Conservation (phyloP, 352 stramenopile species). For the Globisporangium paddicum region DNA sequence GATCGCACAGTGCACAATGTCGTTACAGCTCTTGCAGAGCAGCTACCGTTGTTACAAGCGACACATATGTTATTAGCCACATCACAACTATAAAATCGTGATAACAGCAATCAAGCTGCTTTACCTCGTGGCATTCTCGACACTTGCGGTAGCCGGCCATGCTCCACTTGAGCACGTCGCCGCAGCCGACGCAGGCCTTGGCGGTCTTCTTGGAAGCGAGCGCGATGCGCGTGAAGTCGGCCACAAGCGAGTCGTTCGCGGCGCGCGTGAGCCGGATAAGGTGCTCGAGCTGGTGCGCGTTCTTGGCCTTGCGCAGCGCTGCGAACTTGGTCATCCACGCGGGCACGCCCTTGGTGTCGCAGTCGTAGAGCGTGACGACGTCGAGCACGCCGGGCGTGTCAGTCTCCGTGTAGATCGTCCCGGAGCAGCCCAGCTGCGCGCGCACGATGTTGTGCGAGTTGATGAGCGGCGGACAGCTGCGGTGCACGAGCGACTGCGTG, state of each 20-base stretch:
- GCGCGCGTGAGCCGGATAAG: constrained; percentile 51
- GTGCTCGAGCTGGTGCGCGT: constrained; percentile 54
- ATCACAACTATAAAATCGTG: no score
- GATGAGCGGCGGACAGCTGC: constrained; percentile 46
- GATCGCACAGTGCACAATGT: constrained; percentile 57
- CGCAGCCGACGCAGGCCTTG: constrained; percentile 45
- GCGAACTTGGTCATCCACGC: constrained; percentile 63
- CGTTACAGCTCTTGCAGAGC: constrained; percentile 58
- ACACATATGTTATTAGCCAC: neutral
- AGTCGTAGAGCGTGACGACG: constrained; percentile 53
- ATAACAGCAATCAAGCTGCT: neutral
- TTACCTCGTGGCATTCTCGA: constrained; percentile 56
- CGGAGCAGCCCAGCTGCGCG: constrained; percentile 51
- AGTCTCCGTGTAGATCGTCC: constrained; percentile 57
- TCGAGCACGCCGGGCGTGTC: constrained; percentile 42
- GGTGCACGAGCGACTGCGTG: constrained; percentile 61
- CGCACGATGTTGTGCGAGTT: constrained; percentile 53
- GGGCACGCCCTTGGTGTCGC: constrained; percentile 53
- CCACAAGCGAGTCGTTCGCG: constrained; percentile 35
- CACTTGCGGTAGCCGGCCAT: constrained; percentile 31
- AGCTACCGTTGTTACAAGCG: constrained; percentile 8
- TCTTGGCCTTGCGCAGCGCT: constrained; percentile 52
- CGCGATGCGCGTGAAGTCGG: constrained; percentile 39
- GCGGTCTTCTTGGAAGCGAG: constrained; percentile 11
- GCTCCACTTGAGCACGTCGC: constrained; percentile 41